Base-by-base conservation (phyloP, 2,329 filamentous ascomycete genomes). In the Colletotrichum sp. region DNA sequence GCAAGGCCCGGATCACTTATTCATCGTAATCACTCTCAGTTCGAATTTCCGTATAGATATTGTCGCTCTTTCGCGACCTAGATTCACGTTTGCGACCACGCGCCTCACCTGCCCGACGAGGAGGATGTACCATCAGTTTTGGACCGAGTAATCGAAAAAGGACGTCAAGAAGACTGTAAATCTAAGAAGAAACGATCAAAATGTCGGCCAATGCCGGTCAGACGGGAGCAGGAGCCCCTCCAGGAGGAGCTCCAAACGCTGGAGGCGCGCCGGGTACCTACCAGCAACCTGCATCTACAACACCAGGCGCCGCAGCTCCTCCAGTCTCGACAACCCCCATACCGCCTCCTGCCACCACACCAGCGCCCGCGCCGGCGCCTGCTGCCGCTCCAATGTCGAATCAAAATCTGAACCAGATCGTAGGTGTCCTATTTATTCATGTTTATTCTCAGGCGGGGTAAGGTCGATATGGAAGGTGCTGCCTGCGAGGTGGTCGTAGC, bases 401-500 rank as follows among this genome's bases (percentile, higher is more conserved):
- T 78, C 95, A 98, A 81, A 98, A 98, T 82, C 85, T 98, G 2
- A 99, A 99, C 81, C 96, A 98, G 80, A 99, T 99, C 85, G 96
- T 98, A 90, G 91, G 96, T 87, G 34, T 67, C 55, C 16, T 4
- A 43, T 64, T 74, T 72, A 52, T 28, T 67, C 34, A 57, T 32
- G 24, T 43, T n/a, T 26, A 7, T 34, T 13, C 65, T 43, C 6
- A 8, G 39, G 69, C 39, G 48, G 26, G 28, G 13, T 15, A 6
- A 57, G 32, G 32, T 13, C 39, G 52, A 67, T 30, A 12, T 18
- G 16, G 18, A 12, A n/a, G 18, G 43, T 28, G 24, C 5, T 39
- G 4, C 57, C 34, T 43, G 15, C 18, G 61, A 65, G 55, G 57
- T 65, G 34, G 61, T 21, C 13, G 61, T 24, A 9, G 24, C 36